Evolutionary conservation across 1,139 yeast species (phyloP).

Genomic region (Pneumocystis carinii): DNA sequence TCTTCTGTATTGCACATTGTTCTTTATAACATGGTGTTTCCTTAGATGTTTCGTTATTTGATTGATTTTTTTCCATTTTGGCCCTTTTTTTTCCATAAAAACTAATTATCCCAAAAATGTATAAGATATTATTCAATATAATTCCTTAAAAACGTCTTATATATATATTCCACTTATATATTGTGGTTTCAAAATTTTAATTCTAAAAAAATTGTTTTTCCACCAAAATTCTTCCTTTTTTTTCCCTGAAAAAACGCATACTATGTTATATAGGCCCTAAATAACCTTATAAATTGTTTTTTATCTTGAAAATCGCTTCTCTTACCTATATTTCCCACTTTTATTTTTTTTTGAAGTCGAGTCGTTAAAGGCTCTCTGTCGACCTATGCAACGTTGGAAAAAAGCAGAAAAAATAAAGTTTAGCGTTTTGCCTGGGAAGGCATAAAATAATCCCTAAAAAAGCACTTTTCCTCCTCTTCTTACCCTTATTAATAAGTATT

Average conservation of each 20-base stretch:
- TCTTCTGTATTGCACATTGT: not conserved
- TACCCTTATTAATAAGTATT: not conserved
- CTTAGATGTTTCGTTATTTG: not conserved
- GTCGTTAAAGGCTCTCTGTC: not conserved
- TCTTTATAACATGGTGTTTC: not conserved
- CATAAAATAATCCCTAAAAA: not conserved
- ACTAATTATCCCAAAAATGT: too few relatives aligned
- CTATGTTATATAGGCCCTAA: too few relatives aligned
- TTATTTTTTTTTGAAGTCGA: not conserved
- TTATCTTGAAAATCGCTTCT: too few relatives aligned
- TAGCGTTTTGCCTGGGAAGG: not conserved
- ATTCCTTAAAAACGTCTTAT: too few relatives aligned
- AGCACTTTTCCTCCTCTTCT: not conserved
- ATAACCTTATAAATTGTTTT: too few relatives aligned
- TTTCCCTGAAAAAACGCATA: too few relatives aligned
- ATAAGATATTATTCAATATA: too few relatives aligned
- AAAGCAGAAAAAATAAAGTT: not conserved
- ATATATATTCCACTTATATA: too few relatives aligned
- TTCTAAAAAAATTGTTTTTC: too few relatives aligned
- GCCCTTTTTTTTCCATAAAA: too few relatives aligned
- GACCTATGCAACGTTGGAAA: not conserved
- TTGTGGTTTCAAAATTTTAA: too few relatives aligned
- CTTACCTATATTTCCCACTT: not conserved
- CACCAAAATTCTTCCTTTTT: not conserved
- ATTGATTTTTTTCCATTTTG: too few relatives aligned